Evolutionary conservation across 768 basidiomycete species (phyloP).

Genomic region (Lactarius indigo): DNA sequence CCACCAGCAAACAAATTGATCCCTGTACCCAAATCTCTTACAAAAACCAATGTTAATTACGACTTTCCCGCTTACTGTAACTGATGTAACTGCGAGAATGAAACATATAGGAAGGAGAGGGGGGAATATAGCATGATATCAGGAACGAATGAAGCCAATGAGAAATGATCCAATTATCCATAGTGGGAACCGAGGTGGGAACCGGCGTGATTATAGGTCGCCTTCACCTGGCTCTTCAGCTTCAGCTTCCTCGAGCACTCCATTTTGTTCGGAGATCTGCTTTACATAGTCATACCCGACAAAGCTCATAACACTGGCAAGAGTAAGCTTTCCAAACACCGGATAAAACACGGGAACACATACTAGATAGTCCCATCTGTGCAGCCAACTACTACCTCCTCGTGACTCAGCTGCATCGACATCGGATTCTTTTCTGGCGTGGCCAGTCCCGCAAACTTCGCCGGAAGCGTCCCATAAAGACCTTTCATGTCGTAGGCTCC

Average conservation of each 20-base stretch:
- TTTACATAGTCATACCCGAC: slow-evolving; percentile 54
- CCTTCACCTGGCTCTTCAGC: background rate
- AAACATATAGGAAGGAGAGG: background rate
- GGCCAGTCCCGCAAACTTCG: slow-evolving; percentile 73
- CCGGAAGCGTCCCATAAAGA: slow-evolving; percentile 56
- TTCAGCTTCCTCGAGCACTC: background rate
- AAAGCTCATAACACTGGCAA: slow-evolving; percentile 54
- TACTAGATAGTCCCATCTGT: slow-evolving; percentile 91
- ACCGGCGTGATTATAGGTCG: background rate
- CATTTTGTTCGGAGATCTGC: slow-evolving; percentile 22
- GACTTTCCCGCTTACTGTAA: background rate
- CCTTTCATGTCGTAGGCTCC: slow-evolving; percentile 49
- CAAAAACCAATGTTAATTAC: slow-evolving; percentile 2
- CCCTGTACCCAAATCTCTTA: background rate
- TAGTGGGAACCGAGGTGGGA: background rate
- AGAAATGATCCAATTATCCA: background rate
- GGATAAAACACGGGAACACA: slow-evolving; percentile 32
- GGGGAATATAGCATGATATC: background rate
- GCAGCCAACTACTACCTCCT: slow-evolving; percentile 88
- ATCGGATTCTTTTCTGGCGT: slow-evolving; percentile 92
- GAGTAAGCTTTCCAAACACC: slow-evolving; percentile 11
- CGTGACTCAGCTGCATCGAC: slow-evolving; percentile 89
- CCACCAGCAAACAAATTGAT: background rate
- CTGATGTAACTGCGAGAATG: background rate
- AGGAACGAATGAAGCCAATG: background rate